Conservation (phyloP, 2,329 filamentous ascomycete genomes). For the Emydomyces testavorans region DNA sequence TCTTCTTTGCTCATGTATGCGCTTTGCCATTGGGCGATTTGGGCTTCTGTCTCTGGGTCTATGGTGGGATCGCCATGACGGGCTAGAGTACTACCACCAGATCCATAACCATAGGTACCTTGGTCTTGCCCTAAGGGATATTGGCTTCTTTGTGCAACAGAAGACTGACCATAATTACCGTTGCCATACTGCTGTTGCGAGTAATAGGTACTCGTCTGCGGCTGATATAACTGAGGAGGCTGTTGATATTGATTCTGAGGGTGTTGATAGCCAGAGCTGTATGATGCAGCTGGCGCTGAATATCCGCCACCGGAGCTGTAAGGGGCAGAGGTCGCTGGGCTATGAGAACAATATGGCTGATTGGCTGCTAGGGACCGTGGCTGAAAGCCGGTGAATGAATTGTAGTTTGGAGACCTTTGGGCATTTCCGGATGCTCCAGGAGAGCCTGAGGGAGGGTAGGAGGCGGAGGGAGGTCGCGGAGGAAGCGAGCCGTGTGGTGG, state of each 20-base stretch:
- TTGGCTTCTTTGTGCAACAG: constrained; percentile 65
- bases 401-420: constrained; percentile 23
- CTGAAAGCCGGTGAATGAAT: constrained; percentile 46
- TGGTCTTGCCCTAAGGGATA: constrained; percentile 52
- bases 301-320: constrained; percentile 22
- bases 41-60: constrained; percentile 74
- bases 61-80: constrained; percentile 32
- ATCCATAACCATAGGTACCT: constrained; percentile 26
- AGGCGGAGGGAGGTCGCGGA: constrained; percentile 57
- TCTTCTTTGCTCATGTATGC: constrained; percentile 60
- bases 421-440: constrained; percentile 20
- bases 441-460: constrained; percentile 23
- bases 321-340: constrained; percentile 20
- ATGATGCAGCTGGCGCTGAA: constrained; percentile 30
- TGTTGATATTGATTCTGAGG: constrained; percentile 26
- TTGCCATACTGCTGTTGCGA: constrained; percentile 35
- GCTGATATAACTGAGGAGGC: constrained; percentile 19
- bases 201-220: constrained; percentile 4
- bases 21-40: constrained; percentile 91
- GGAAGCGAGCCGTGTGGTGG: constrained; percentile 54
- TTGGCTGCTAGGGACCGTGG: constrained; percentile 46
- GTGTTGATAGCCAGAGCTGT: constrained; percentile 35
- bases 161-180: constrained; percentile 38
- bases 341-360: constrained; percentile 27
- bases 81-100: constrained; percentile 36